Evolutionary conservation across 352 stramenopile species (phyloP).

Genomic region (Achlya hypogyna): DNA sequence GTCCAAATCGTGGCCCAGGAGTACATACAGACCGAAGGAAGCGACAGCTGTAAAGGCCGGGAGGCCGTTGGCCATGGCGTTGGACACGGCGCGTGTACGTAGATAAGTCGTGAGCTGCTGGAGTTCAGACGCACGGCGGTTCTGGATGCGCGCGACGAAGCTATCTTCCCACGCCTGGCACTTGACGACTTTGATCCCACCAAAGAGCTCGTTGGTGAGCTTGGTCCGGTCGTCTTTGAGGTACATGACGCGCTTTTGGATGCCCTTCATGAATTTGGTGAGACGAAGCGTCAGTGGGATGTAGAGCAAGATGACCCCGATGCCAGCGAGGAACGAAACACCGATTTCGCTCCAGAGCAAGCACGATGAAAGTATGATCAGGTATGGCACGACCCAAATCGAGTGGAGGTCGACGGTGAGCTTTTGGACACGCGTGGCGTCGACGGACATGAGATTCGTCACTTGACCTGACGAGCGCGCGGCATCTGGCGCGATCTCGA

Average conservation of each 20-base stretch:
- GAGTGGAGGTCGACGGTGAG: constrained; percentile 66
- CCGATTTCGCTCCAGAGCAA: constrained; percentile 18
- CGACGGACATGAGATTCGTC: constrained; percentile 79
- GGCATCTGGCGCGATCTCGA: background rate
- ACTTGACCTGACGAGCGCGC: constrained; percentile 44
- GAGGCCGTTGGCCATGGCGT: constrained; percentile 9
- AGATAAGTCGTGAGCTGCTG: background rate
- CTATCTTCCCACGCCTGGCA: constrained; percentile 83
- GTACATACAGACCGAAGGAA: constrained; percentile 7
- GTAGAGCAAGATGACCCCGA: constrained; percentile 18
- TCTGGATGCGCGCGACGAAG: constrained; percentile 26
- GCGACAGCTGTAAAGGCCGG: constrained; percentile 5
- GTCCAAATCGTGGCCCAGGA: constrained; percentile 8
- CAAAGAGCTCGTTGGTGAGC: constrained; percentile 74
- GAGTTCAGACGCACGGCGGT: background rate
- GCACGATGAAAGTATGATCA: constrained; percentile 35
- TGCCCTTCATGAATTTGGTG: constrained; percentile 31
- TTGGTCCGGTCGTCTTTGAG: constrained; percentile 75
- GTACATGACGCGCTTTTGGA: constrained; percentile 61
- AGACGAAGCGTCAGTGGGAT: constrained; percentile 35
- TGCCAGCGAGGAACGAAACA: constrained; percentile 13
- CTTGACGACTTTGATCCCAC: constrained; percentile 88
- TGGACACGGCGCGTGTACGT: background rate
- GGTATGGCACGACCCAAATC: constrained; percentile 48
- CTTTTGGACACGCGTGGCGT: constrained; percentile 73